Conservation (phyloP, 768 basidiomycete genomes). For the Vararia minispora region DNA sequence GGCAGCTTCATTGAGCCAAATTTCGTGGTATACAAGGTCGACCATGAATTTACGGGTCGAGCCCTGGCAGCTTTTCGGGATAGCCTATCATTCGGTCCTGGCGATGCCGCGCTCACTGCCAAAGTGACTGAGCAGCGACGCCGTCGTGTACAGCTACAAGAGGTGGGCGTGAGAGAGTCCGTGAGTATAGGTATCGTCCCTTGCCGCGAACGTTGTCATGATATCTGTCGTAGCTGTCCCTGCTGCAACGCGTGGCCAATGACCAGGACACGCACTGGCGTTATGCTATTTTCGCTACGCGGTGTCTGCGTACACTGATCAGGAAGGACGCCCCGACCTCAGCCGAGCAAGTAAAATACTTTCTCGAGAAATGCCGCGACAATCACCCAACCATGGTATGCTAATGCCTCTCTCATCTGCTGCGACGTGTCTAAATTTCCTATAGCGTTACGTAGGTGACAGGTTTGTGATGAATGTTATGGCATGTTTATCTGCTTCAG, state of each 20-base stretch:
- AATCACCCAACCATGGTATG: conserved; percentile 58
- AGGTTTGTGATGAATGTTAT: conserved; percentile 15
- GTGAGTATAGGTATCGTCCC: conserved; percentile 36
- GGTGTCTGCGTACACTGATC: conserved; percentile 57
- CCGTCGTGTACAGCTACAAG: conserved; percentile 28
- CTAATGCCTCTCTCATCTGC: conserved; percentile 7
- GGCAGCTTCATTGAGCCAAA: conserved; percentile 52
- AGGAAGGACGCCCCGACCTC: conserved; percentile 49
- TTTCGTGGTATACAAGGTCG: conserved; percentile 41
- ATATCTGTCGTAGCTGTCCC: too few species aligned
- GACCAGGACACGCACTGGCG: conserved; percentile 66
- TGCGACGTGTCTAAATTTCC: conserved; percentile 5
- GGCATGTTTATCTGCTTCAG: conserved; percentile 21
- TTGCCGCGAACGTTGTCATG: too few species aligned
- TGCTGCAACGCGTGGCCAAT: conserved; percentile 46
- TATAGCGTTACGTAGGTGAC: conserved; percentile 46
- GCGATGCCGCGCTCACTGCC: conserved; percentile 28
- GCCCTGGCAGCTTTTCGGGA: conserved; percentile 28
- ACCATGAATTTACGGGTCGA: conserved; percentile 29
- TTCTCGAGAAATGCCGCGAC: conserved; percentile 49
- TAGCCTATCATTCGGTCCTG: conserved; percentile 18
- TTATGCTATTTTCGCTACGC: conserved; percentile 60
- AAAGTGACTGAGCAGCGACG: conserved; percentile 35
- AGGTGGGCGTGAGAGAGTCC: conserved; percentile 30
- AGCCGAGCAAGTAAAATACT: conserved; percentile 38